Percentiles rank a stretch among this genome's conserved stretches.
These are phyloP conservation scores for Oryza rufipogon DNA, from an alignment of 176 grass and related monocot species.

Conservation along the genomic window DNA sequence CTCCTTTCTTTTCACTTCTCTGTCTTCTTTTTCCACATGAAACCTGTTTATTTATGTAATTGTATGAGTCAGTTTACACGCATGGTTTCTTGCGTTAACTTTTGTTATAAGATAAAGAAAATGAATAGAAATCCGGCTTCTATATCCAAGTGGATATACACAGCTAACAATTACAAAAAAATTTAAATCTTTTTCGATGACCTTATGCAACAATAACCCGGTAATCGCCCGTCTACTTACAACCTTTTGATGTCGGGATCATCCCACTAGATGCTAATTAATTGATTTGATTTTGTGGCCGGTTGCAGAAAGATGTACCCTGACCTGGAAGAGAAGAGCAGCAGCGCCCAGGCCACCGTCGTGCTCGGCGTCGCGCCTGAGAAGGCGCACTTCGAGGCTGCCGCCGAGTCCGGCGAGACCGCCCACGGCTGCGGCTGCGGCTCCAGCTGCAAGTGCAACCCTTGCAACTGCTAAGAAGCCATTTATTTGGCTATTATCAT, in stretches of 20 bases:
- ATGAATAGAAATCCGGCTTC: too few relatives aligned
- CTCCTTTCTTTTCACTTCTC: not conserved
- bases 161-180: too few relatives aligned
- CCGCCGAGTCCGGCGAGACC: conserved; percentile 30
- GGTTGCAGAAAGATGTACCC: conserved; percentile 57
- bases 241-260: too few relatives aligned
- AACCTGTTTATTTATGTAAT: not conserved
- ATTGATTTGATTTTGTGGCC: not conserved
- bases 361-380: conserved; percentile 41
- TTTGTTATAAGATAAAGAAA: too few relatives aligned
- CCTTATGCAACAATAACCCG: too few relatives aligned
- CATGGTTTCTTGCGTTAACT: too few relatives aligned
- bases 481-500: not conserved
- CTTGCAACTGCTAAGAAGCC: conserved; percentile 47
- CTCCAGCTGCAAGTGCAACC: conserved; percentile 46
- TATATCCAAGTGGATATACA: too few relatives aligned
- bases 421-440: conserved; percentile 50
- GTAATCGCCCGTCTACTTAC: too few relatives aligned
- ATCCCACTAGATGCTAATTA: too few relatives aligned
- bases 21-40: not conserved
- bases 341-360: conserved; percentile 21
- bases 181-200: too few relatives aligned
- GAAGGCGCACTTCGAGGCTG: conserved; percentile 40
- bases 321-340: conserved; percentile 51
- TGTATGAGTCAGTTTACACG: too few relatives aligned